These are phyloP conservation scores for Neoboletus brunneissimus DNA, from an alignment of 768 basidiomycete species.

Conservation along the genomic window DNA sequence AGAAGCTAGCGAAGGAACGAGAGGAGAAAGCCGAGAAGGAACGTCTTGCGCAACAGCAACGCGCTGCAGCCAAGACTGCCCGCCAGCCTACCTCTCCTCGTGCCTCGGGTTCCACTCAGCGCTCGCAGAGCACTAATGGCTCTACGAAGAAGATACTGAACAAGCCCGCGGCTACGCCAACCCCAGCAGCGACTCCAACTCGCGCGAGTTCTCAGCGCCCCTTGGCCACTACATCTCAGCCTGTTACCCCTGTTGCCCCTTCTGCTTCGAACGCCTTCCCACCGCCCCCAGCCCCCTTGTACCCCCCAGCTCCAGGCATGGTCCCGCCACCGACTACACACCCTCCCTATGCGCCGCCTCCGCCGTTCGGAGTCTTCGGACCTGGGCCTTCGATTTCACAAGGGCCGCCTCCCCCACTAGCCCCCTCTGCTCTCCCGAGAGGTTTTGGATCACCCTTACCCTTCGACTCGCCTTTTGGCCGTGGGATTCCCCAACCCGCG, in stretches of 20 bases:
- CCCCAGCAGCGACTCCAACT: constrained; percentile 31
- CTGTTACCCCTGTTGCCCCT: constrained; percentile 41
- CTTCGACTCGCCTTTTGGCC: constrained; percentile 51
- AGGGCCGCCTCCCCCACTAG: constrained; percentile 45
- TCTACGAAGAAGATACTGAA: constrained; percentile 60
- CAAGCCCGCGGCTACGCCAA: constrained; percentile 40
- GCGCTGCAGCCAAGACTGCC: constrained; percentile 43
- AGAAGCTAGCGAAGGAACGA: constrained; percentile 62
- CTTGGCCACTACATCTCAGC: constrained; percentile 40
- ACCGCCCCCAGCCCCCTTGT: constrained; percentile 49
- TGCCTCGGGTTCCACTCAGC: constrained; percentile 47
- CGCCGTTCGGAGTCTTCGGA: constrained; percentile 50
- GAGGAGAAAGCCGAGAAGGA: constrained; percentile 54
- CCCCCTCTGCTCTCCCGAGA: constrained; percentile 53
- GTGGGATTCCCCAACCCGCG: constrained; percentile 40
- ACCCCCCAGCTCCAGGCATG: constrained; percentile 40
- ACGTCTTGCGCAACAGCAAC: constrained; percentile 48
- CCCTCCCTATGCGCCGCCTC: constrained; percentile 54
- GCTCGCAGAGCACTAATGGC: constrained; percentile 46
- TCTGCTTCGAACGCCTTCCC: constrained; percentile 38
- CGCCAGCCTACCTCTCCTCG: constrained; percentile 54
- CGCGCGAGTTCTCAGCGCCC: constrained; percentile 39
- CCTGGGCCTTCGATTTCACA: constrained; percentile 44
- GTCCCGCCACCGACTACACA: constrained; percentile 43
- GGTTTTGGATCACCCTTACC: constrained; percentile 48